Evolutionary conservation across 805 yeast species (phyloP).

Genomic region (Candida argentea): DNA sequence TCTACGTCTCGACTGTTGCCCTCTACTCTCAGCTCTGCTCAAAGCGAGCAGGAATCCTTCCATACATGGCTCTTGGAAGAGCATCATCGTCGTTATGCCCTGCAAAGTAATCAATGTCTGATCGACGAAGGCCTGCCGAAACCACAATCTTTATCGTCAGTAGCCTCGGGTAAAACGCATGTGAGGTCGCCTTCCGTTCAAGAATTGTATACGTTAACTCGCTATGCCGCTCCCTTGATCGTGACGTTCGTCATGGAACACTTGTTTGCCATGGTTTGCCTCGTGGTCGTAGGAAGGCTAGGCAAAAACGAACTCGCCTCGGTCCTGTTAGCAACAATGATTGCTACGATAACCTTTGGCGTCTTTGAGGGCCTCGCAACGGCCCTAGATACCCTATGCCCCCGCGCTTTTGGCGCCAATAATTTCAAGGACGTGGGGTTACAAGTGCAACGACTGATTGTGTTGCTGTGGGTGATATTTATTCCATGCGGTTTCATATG

Average conservation of each 20-base stretch:
- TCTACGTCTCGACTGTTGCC: conserved; percentile 32
- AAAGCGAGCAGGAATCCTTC: conserved; percentile 29
- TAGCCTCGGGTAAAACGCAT: conserved; percentile 2
- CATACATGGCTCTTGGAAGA: conserved; percentile 35
- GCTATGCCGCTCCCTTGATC: conserved; percentile 30
- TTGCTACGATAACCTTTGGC: conserved; percentile 34
- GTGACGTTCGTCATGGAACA: conserved; percentile 34
- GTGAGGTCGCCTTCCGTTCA: conserved; percentile 14
- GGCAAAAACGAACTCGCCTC: conserved; percentile 37
- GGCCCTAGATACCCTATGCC: conserved; percentile 34
- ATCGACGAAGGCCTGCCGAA: not conserved
- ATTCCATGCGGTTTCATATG: conserved; percentile 30
- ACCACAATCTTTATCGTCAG: conserved; percentile 1
- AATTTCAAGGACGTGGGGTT: conserved; percentile 26
- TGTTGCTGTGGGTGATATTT: conserved; percentile 22
- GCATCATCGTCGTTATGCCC: conserved; percentile 26
- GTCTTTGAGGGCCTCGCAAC: conserved; percentile 38
- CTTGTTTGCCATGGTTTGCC: conserved; percentile 31
- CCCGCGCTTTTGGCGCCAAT: conserved; percentile 37
- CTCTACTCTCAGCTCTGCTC: conserved; percentile 26
- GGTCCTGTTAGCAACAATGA: conserved; percentile 35
- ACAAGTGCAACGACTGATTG: conserved; percentile 29
- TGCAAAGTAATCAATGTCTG: conserved; percentile 4
- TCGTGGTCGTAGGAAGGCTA: conserved; percentile 35
- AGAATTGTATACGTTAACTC: conserved; percentile 16